phyloP scores from a whole-genome alignment of 495 filamentous ascomycete species.

The Aspergillus cavernicola region DNA sequence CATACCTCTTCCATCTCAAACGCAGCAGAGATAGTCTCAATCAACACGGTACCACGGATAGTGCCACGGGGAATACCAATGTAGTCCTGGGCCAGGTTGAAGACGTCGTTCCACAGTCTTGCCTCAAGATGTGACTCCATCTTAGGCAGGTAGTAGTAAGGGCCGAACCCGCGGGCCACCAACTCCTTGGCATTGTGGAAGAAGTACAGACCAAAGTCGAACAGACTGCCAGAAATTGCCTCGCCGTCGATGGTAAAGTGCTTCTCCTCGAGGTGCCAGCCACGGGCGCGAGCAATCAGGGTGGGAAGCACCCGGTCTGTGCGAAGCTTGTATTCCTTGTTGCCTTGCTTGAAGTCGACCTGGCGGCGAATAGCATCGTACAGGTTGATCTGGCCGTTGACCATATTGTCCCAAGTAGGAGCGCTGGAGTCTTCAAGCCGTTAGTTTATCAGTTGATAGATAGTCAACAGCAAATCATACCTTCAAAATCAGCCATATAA shows the following conservation, averaged over 20 bases:
- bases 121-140: conserved; percentile 99
- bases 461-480: no score
- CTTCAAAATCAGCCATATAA: conserved; percentile 99
- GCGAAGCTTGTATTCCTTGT: conserved; percentile 95
- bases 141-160: conserved; percentile 99
- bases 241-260: conserved; percentile 96
- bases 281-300: conserved; percentile 80
- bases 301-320: conserved; percentile 78
- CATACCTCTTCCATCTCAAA: conserved; percentile 93
- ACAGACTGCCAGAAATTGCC: conserved; percentile 87
- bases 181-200: conserved; percentile 96
- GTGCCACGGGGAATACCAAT: conserved; percentile 85
- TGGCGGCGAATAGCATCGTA: conserved; percentile 95
- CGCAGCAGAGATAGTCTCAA: conserved; percentile 97
- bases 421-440: conserved; percentile 76
- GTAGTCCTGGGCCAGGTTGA: conserved; percentile 94
- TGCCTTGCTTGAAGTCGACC: conserved; percentile 93
- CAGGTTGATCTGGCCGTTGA: conserved; percentile 96
- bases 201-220: conserved; percentile 99
- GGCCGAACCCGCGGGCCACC: conserved; percentile 76
- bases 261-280: conserved; percentile 97
- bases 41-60: conserved; percentile 92
- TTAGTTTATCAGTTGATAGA: conserved; percentile 6
- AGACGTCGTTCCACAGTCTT: conserved; percentile 96
- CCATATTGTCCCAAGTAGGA: conserved; percentile 99